Evolutionary conservation across 441 rosid species (phyloP).

Genomic region (Daphne laureola): DNA sequence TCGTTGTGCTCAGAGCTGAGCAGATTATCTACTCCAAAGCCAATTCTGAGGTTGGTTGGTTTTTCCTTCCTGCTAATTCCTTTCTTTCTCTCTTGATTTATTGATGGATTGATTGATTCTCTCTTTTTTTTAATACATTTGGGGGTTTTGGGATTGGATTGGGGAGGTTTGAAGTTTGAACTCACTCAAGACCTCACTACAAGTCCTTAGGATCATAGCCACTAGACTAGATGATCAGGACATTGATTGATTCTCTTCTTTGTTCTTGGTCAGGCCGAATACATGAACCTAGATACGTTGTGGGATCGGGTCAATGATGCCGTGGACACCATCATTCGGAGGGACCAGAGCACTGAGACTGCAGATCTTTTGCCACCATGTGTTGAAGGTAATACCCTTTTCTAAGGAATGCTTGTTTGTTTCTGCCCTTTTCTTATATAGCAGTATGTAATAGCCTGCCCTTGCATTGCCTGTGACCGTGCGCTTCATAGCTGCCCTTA

Average conservation of each 20-base stretch:
- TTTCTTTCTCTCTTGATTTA: not conserved
- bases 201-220: too few species aligned
- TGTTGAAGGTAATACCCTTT: slow-evolving; percentile 80
- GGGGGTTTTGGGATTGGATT: too few species aligned
- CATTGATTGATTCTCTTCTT: slow-evolving; percentile 7
- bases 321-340: slow-evolving; percentile 71
- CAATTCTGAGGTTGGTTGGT: slow-evolving; percentile 65
- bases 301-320: slow-evolving; percentile 95
- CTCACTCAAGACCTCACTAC: too few species aligned
- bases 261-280: slow-evolving; percentile 58
- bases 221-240: too few species aligned
- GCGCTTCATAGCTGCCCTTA: slow-evolving; percentile 74
- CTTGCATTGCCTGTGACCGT: too few species aligned
- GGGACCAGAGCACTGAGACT: slow-evolving; percentile 78
- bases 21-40: slow-evolving; percentile 97
- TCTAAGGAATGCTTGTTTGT: not conserved
- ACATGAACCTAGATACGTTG: slow-evolving; percentile 57
- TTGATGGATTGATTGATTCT: slow-evolving; percentile 10
- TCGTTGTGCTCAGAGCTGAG: slow-evolving; percentile 77
- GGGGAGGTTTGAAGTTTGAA: too few species aligned
- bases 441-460: too few species aligned
- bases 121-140: too few species aligned
- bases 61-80: not conserved
- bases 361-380: slow-evolving; percentile 94
- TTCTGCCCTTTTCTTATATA: too few species aligned